phyloP scores from a whole-genome alignment of 2,329 filamentous ascomycete species.

The Cladosporium cucumerinum region DNA sequence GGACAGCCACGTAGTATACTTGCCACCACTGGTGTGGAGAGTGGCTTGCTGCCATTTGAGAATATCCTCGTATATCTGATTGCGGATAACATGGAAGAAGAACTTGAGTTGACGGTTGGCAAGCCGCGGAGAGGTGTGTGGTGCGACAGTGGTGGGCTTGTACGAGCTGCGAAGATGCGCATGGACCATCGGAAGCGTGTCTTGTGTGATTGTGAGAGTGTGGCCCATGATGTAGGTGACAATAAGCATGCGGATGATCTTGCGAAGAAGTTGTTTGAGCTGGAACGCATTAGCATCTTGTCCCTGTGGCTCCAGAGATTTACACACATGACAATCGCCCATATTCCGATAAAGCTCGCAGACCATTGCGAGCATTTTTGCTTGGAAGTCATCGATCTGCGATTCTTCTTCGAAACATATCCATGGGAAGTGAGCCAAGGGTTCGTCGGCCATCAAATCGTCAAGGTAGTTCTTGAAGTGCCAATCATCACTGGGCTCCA shows the following conservation, averaged over 20 bases:
- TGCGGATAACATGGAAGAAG: slow-evolving; percentile 46
- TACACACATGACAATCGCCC: slow-evolving; percentile 38
- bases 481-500: slow-evolving; percentile 43
- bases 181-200: slow-evolving; percentile 38
- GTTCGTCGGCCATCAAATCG: slow-evolving; percentile 39
- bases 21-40: slow-evolving; percentile 41
- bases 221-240: slow-evolving; percentile 50
- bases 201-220: slow-evolving; percentile 44
- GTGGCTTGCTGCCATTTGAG: slow-evolving; percentile 48
- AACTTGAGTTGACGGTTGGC: slow-evolving; percentile 51
- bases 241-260: slow-evolving; percentile 46
- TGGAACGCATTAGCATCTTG: slow-evolving; percentile 5
- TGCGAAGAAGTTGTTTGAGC: slow-evolving; percentile 40
- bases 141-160: slow-evolving; percentile 22
- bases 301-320: neutral
- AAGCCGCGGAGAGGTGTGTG: slow-evolving; percentile 40
- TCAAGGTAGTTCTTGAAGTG: slow-evolving; percentile 46
- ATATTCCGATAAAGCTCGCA: slow-evolving; percentile 31
- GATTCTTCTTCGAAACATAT: slow-evolving; percentile 46
- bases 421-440: slow-evolving; percentile 41
- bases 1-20: slow-evolving; percentile 45
- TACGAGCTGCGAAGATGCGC: slow-evolving; percentile 38
- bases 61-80: slow-evolving; percentile 40
- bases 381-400: slow-evolving; percentile 40
- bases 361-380: slow-evolving; percentile 42